Conservation (phyloP, 106 monocot species). For the Allium sativum region DNA sequence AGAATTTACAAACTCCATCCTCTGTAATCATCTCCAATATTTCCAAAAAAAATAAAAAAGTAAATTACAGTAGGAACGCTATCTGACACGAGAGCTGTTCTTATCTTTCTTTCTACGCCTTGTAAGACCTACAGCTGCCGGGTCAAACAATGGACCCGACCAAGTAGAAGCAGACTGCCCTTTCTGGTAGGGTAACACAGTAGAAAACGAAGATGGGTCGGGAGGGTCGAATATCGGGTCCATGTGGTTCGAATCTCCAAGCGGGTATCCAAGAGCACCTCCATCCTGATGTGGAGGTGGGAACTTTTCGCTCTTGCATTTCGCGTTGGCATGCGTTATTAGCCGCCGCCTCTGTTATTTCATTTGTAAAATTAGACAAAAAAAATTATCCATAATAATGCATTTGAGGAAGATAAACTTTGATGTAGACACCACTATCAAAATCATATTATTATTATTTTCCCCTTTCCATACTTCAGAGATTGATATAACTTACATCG, state of each 20-base stretch:
- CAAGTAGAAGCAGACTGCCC: conserved; percentile 26
- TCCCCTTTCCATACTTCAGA: too few relatives aligned
- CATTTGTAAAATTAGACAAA: too few relatives aligned
- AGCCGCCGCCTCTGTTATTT: conserved; percentile 42
- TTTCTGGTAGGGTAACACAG: conserved; percentile 50
- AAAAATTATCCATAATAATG: background rate
- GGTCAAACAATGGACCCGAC: conserved; percentile 54
- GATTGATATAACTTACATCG: conserved; percentile 37
- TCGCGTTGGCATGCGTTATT: conserved; percentile 57
- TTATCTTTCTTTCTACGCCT: conserved; percentile 34
- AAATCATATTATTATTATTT: too few relatives aligned
- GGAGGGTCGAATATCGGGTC: conserved; percentile 36
- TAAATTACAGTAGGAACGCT: background rate
- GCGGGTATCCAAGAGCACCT: conserved; percentile 52
- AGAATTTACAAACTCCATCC: too few relatives aligned
- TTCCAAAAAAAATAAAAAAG: too few relatives aligned
- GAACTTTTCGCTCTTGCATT: conserved; percentile 85
- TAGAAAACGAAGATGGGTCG: conserved; percentile 34
- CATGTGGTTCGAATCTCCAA: conserved; percentile 45
- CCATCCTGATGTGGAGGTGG: conserved; percentile 81
- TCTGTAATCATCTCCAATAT: too few relatives aligned
- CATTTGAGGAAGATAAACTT: too few relatives aligned
- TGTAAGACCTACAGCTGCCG: conserved; percentile 16
- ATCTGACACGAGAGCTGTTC: conserved; percentile 11
- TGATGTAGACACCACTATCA: too few relatives aligned